Evolutionary conservation across 1,139 yeast species (phyloP), one percentile per base, ranked within the genome.

Genomic region (Yamadazyma buinensis): DNA sequence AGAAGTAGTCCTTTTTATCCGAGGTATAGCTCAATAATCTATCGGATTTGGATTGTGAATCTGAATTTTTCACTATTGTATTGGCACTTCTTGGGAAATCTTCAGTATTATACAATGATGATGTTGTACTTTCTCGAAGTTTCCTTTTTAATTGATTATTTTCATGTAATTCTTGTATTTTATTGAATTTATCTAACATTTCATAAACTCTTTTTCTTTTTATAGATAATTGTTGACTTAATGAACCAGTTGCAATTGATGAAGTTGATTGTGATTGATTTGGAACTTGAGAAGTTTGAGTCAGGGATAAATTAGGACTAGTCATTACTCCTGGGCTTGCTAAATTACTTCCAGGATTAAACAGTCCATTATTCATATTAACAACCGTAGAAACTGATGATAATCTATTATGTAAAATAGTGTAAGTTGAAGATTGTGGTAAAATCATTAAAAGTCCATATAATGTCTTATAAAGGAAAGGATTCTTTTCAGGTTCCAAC

Each of bases 361-460:
- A 15, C 4, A 13, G 10, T 19, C 24, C 11, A 3, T 20, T 18
- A 13, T 44, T 41, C 20, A 56, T 44, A 15, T 45, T 50, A 30
- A 47, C 50, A 6, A 57, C 55, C 14, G 52, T 55, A 1, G 64
- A 52, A 5, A 61, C 52, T 1, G 85, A 70, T 37, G 75, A 75
- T 35, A 92, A 68, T 41, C 99, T 69, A 52, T 84, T 86, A 43
- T 83, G 82, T 43, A 94, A 68, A 0, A 85, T 79, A 15, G 76
- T 79, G 57, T 87, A 94, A 0, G 98, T 95, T n/a, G 87, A 76
- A 0, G 97, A 86, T 55, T 94, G 99, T 0, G 99, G 99, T 35
- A 94, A 62, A 5, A 94, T 72, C 99, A 94, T 94, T 39, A 94
- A 67, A 31, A 94, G 73, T 1, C 98, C 98, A 54, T 88, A 94